Conservation (phyloP, 345 rosid genomes). For the Eucalyptus leucophloia region DNA sequence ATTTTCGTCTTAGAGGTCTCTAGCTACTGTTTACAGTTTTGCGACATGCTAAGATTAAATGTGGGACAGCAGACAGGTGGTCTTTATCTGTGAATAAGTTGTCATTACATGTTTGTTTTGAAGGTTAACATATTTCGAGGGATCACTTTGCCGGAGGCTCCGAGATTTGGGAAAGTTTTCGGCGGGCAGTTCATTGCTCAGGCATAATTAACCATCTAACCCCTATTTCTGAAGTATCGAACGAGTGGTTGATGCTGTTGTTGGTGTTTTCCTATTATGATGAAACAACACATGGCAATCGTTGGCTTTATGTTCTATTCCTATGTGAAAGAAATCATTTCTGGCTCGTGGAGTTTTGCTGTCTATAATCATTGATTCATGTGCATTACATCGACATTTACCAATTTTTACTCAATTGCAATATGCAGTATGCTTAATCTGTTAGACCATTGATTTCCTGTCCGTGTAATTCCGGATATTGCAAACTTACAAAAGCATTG, state of each 20-base stretch:
- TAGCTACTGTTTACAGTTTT: neutral
- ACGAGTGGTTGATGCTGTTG: neutral
- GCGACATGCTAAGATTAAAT: neutral
- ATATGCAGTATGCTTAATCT: neutral
- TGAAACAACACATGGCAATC: neutral
- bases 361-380: neutral
- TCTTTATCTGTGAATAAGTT: neutral
- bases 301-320: neutral
- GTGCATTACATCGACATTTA: neutral
- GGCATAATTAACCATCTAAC: slow-evolving; percentile 20
- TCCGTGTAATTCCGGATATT: neutral
- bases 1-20: neutral
- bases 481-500: neutral
- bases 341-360: neutral
- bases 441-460: neutral
- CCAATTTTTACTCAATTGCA: neutral
- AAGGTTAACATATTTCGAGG: slow-evolving; percentile 87
- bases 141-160: slow-evolving; percentile 80
- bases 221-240: neutral
- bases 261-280: neutral
- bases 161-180: slow-evolving; percentile 81
- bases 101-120: slow-evolving; percentile 1
- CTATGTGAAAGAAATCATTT: neutral
- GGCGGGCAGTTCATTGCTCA: slow-evolving; percentile 97
- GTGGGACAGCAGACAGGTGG: neutral